Percentiles rank a stretch among this genome's conserved stretches.
Evolutionary conservation across 2,329 filamentous ascomycete species (phyloP).

Genomic region (Fusarium xyrophilum): DNA sequence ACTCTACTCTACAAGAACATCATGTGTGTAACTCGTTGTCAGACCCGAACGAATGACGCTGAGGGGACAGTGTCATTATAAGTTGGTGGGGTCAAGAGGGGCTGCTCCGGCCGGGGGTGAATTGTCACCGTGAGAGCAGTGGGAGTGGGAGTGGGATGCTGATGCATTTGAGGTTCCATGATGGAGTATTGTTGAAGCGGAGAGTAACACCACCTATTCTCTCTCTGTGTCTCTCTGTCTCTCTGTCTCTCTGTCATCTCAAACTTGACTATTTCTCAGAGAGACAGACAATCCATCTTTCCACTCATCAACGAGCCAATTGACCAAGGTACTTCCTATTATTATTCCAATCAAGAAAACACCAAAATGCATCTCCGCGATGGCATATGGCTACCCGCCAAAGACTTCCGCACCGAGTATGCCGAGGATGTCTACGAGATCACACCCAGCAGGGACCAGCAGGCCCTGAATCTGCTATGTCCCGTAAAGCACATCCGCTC

Average conservation of each 20-base stretch:
- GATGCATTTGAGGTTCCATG: slow-evolving; percentile 20
- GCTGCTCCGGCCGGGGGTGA: slow-evolving; percentile 35
- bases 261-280: slow-evolving; percentile 9
- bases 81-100: slow-evolving; percentile 37
- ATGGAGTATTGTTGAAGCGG: slow-evolving; percentile 18
- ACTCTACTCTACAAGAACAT: no score
- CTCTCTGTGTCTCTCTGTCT: neutral
- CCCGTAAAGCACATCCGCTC: slow-evolving; percentile 61
- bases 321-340: neutral
- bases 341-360: neutral
- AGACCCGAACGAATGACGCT: slow-evolving; percentile 30
- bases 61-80: slow-evolving; percentile 26
- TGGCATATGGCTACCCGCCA: slow-evolving; percentile 68
- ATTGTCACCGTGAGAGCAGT: slow-evolving; percentile 19
- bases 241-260: neutral
- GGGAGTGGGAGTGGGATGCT: neutral
- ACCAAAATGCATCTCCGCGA: slow-evolving; percentile 46
- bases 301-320: slow-evolving; percentile 8
- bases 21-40: slow-evolving; percentile 1
- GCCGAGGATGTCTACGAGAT: slow-evolving; percentile 67
- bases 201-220: slow-evolving; percentile 14
- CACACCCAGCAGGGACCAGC: slow-evolving; percentile 53
- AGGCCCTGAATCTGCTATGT: slow-evolving; percentile 61
- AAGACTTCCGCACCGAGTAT: slow-evolving; percentile 67
- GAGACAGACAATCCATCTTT: neutral